A percentile compares a stretch with the other conserved stretches of the same genome.
Conservation (phyloP, 192 early-diverging fungal genomes). For the Oehlia diaphana region DNA sequence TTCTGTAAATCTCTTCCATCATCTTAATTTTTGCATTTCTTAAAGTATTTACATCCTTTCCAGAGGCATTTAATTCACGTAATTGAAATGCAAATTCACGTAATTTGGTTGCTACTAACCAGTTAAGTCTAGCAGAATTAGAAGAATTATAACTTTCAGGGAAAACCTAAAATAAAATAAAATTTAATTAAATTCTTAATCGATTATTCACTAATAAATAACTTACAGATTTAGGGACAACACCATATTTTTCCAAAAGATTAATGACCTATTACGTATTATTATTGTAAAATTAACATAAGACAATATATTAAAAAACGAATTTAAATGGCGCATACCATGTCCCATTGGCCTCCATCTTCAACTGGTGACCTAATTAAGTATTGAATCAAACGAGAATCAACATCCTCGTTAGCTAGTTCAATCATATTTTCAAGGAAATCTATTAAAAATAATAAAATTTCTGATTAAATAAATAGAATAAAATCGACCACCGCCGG, state of each 20-base stretch:
- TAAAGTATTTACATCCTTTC: slow-evolving; percentile 43
- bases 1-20: slow-evolving; percentile 67
- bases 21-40: slow-evolving; percentile 56
- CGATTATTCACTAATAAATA: background rate
- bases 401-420: slow-evolving; percentile 58
- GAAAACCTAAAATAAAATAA: slow-evolving; percentile 35
- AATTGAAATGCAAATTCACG: slow-evolving; percentile 68
- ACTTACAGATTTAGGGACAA: slow-evolving; percentile 60
- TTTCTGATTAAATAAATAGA: too few relatives aligned
- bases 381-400: slow-evolving; percentile 69
- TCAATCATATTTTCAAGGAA: slow-evolving; percentile 78
- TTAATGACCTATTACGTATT: slow-evolving; percentile 48
- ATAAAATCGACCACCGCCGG: too few relatives aligned
- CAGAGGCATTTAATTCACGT: slow-evolving; percentile 49
- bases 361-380: slow-evolving; percentile 63
- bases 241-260: slow-evolving; percentile 72
- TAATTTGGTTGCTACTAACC: slow-evolving; percentile 62
- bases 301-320: background rate
- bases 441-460: slow-evolving; percentile 30
- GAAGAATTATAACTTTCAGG: slow-evolving; percentile 69
- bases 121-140: slow-evolving; percentile 57
- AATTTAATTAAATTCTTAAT: background rate
- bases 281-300: background rate
- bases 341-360: slow-evolving; percentile 80
- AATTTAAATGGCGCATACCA: slow-evolving; percentile 35